Evolutionary conservation across 106 monocot genomes (phyloP).

Genomic region (Dendrobium nobile): DNA sequence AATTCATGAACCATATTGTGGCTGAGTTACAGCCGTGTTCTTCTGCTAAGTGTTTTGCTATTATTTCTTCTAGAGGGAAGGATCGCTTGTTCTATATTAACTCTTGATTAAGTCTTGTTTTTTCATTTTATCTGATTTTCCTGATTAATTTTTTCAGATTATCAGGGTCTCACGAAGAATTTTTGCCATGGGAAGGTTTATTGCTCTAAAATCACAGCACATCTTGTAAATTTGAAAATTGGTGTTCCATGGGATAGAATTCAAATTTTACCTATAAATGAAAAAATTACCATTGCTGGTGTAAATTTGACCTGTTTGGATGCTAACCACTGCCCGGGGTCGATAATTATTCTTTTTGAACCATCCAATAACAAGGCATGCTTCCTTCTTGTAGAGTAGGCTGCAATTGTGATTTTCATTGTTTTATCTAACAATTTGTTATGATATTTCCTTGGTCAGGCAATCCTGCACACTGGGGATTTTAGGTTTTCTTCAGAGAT

Average conservation of each 20-base stretch:
- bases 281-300: slow-evolving; percentile 62
- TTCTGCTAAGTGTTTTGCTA: background rate
- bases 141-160: slow-evolving; percentile 44
- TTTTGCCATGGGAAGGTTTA: slow-evolving; percentile 95
- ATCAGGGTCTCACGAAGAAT: slow-evolving; percentile 88
- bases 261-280: slow-evolving; percentile 70
- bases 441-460: slow-evolving; percentile 26
- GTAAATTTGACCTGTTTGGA: slow-evolving; percentile 76
- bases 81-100: background rate
- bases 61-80: background rate
- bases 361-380: slow-evolving; percentile 85
- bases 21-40: background rate
- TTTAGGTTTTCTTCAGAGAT: slow-evolving; percentile 86
- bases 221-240: slow-evolving; percentile 83
- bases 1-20: background rate
- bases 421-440: background rate
- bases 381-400: background rate
- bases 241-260: slow-evolving; percentile 77
- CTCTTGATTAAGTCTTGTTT: background rate
- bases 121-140: background rate
- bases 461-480: slow-evolving; percentile 93
- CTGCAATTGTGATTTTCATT: background rate
- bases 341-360: slow-evolving; percentile 91
- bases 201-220: slow-evolving; percentile 87
- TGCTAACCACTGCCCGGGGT: slow-evolving; percentile 98